Conservation (phyloP, 2,329 filamentous ascomycete species). For the Triangularia setosa region DNA sequence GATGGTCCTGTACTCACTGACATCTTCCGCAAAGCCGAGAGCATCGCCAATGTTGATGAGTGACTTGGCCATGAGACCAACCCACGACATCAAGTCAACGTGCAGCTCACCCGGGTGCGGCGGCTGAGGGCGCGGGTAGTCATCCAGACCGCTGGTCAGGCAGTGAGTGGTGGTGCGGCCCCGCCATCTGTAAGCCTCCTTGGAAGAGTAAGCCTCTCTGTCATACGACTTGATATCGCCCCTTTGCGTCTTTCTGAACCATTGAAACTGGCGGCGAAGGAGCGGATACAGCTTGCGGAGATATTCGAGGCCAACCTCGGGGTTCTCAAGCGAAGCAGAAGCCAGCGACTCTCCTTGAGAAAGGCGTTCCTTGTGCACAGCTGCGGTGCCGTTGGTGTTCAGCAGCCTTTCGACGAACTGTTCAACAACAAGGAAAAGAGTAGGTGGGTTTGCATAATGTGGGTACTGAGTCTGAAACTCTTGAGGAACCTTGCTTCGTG, state of each 20-base stretch:
- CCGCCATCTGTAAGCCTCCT: conserved; percentile 92
- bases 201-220: conserved; percentile 79
- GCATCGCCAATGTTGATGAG: conserved; percentile 73
- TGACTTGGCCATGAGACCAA: conserved; percentile 92
- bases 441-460: conserved; percentile 95
- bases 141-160: conserved; percentile 88
- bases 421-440: conserved; percentile 85
- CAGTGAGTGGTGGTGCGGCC: conserved; percentile 84
- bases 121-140: conserved; percentile 90
- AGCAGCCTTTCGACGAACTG: conserved; percentile 76
- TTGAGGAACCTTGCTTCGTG: conserved; percentile 85
- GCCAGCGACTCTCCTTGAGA: conserved; percentile 46
- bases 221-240: conserved; percentile 92
- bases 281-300: conserved; percentile 78
- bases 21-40: conserved; percentile 74
- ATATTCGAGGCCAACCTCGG: conserved; percentile 64
- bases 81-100: conserved; percentile 91
- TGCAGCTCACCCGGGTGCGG: conserved; percentile 95
- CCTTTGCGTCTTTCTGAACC: conserved; percentile 89
- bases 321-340: conserved; percentile 63
- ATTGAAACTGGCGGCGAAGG: conserved; percentile 83
- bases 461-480: conserved; percentile 97
- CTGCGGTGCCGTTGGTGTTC: conserved; percentile 47
- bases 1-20: conserved; percentile 64
- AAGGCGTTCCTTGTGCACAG: conserved; percentile 42